phyloP scores from a whole-genome alignment of 2,329 filamentous ascomycete genomes.

The Paecilomyces dactylethromorphus region DNA sequence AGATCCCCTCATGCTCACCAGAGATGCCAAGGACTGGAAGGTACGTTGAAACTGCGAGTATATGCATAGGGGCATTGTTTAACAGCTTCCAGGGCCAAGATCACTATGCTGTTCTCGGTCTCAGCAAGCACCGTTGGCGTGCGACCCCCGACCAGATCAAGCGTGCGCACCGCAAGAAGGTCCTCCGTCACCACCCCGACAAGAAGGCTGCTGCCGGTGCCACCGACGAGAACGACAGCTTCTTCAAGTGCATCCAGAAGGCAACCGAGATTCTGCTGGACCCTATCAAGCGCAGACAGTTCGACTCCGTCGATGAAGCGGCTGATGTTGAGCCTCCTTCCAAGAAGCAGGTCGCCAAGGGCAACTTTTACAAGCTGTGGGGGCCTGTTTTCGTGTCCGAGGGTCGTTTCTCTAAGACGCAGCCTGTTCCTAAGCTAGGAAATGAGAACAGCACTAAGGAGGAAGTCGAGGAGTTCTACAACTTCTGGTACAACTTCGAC shows the following conservation, averaged over 20 bases:
- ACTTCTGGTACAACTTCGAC: conserved; percentile 99
- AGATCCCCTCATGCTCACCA: conserved; percentile 83
- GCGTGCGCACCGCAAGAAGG: conserved; percentile 98
- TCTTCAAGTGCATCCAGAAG: conserved; percentile 99
- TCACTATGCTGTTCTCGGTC: conserved; percentile 92
- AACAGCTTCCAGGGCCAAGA: conserved; percentile 65
- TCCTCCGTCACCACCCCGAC: conserved; percentile 96
- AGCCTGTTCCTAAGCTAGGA: conserved; percentile 83
- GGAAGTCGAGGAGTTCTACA: conserved; percentile 93
- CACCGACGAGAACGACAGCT: conserved; percentile 82
- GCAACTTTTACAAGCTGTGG: conserved; percentile 96
- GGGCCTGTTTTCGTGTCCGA: conserved; percentile 83
- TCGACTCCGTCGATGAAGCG: conserved; percentile 90
- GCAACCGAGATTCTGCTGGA: conserved; percentile 90
- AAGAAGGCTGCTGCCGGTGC: conserved; percentile 91
- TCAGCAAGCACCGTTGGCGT: conserved; percentile 85
- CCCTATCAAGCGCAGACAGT: conserved; percentile 87
- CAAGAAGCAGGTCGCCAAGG: conserved; percentile 82
- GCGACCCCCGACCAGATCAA: conserved; percentile 98
- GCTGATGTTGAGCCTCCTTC: conserved; percentile 86
- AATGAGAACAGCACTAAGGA: conserved; percentile 78
- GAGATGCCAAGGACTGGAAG: conserved; percentile 99
- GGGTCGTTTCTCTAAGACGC: conserved; percentile 81
- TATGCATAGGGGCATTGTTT: conserved; percentile 3
- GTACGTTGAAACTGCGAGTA: conserved; percentile 41